Evolutionary conservation across 805 yeast species (phyloP).

Genomic region (Spathaspora boniae): DNA sequence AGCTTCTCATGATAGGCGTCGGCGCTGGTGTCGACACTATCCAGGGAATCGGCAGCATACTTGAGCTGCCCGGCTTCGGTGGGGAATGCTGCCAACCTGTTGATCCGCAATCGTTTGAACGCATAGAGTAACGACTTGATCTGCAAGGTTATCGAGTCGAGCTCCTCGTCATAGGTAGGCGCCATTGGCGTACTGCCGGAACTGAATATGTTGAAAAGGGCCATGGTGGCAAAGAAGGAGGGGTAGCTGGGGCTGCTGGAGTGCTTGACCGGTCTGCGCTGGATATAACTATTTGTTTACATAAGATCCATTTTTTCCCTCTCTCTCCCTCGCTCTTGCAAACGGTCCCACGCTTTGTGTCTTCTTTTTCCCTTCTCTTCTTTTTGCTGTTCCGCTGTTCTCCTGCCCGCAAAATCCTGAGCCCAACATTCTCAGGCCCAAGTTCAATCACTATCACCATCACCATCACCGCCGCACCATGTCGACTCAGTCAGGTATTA

Average conservation of each 20-base stretch:
- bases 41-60: conserved; percentile 13
- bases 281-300: too few relatives aligned
- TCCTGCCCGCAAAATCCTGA: too few relatives aligned
- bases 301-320: too few relatives aligned
- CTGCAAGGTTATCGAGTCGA: conserved; percentile 59
- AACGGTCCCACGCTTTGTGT: conserved; percentile 5
- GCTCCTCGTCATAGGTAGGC: conserved; percentile 8
- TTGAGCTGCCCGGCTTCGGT: conserved; percentile 14
- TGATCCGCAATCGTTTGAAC: conserved; percentile 49
- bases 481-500: conserved; percentile 45
- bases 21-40: conserved; percentile 3
- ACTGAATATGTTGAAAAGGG: too few relatives aligned
- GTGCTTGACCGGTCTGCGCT: too few relatives aligned
- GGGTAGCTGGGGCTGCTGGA: too few relatives aligned
- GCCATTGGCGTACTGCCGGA: conserved; percentile 3
- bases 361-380: too few relatives aligned
- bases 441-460: background rate
- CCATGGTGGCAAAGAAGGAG: too few relatives aligned
- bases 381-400: too few relatives aligned
- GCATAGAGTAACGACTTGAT: conserved; percentile 56
- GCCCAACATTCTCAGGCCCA: too few relatives aligned
- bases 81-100: conserved; percentile 42
- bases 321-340: too few relatives aligned
- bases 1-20: conserved; percentile 29
- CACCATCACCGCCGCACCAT: conserved; percentile 14